Percentiles rank a stretch among this genome's conserved stretches.
These are phyloP conservation scores for Diplosphaera chodatii DNA, from an alignment of 139 green algal genomes.

Conservation along the genomic window DNA sequence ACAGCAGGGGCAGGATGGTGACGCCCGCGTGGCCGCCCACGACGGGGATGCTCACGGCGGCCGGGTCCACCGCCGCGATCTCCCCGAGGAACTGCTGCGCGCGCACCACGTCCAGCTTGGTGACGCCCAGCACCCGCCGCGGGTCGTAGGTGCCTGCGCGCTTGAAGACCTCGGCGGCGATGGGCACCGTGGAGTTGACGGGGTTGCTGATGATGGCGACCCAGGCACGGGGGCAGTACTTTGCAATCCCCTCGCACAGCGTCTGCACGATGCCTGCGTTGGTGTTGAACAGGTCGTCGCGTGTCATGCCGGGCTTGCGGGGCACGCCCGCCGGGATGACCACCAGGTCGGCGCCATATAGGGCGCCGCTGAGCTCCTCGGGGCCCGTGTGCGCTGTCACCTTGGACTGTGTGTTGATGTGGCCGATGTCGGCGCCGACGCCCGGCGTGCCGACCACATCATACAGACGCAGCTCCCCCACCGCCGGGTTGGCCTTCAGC, in stretches of 20 bases:
- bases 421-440: slow-evolving; percentile 88
- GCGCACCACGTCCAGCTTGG: slow-evolving; percentile 88
- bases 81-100: slow-evolving; percentile 86
- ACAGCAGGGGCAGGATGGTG: slow-evolving; percentile 94
- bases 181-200: slow-evolving; percentile 99
- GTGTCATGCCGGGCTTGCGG: slow-evolving; percentile 96
- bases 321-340: slow-evolving; percentile 95
- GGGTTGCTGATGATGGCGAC: slow-evolving; percentile 97
- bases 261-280: slow-evolving; percentile 85
- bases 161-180: slow-evolving; percentile 88
- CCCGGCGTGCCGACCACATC: slow-evolving; percentile 89
- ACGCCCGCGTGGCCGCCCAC: slow-evolving; percentile 88
- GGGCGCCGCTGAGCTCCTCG: slow-evolving; percentile 61
- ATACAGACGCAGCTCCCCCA: slow-evolving; percentile 64
- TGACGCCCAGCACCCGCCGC: slow-evolving; percentile 87
- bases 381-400: slow-evolving; percentile 66
- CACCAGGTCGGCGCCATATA: slow-evolving; percentile 77
- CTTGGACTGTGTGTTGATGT: slow-evolving; percentile 85
- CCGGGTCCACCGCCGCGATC: slow-evolving; percentile 53
- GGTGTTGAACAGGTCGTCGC: slow-evolving; percentile 98
- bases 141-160: slow-evolving; percentile 78
- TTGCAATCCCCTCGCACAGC: slow-evolving; percentile 55
- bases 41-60: slow-evolving; percentile 83
- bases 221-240: slow-evolving; percentile 68
- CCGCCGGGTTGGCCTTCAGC: slow-evolving; percentile 52